A percentile compares a stretch with the other conserved stretches of the same genome.
Evolutionary conservation across 108 stramenopile species (phyloP).

Genomic region (Schizochytrium sp.): DNA sequence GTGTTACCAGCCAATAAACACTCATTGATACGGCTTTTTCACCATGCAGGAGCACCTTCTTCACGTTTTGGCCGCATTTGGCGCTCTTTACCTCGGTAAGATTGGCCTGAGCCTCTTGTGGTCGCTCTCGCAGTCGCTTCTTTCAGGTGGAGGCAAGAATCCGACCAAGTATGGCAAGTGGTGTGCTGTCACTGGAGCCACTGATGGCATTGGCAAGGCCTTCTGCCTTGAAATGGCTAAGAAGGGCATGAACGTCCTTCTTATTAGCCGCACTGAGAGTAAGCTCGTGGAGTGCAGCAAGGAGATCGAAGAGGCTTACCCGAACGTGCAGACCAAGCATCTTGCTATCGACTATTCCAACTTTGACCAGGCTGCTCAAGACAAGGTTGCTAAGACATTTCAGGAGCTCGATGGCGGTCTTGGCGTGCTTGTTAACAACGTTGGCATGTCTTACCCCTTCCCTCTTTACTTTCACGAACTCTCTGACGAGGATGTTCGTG

Average conservation of each 20-base stretch:
- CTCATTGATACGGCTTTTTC: too few relatives aligned
- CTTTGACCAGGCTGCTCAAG: slow-evolving; percentile 87
- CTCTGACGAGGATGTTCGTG: slow-evolving; percentile 80
- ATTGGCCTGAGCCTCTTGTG: slow-evolving; percentile 12
- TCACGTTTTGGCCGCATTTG: slow-evolving; percentile 17
- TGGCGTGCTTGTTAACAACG: slow-evolving; percentile 97
- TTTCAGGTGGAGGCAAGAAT: slow-evolving; percentile 83
- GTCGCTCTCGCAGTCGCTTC: slow-evolving; percentile 63
- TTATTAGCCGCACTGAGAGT: slow-evolving; percentile 94
- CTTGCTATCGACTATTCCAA: slow-evolving; percentile 93
- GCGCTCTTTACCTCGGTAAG: slow-evolving; percentile 27
- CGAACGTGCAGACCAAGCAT: slow-evolving; percentile 81
- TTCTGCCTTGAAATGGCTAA: slow-evolving; percentile 92
- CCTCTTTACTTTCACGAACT: slow-evolving; percentile 96
- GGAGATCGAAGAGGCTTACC: slow-evolving; percentile 85
- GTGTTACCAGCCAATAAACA: too few relatives aligned
- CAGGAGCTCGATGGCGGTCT: slow-evolving; percentile 72
- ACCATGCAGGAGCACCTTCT: neutral
- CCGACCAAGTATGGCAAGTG: slow-evolving; percentile 93
- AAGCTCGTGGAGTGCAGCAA: slow-evolving; percentile 90
- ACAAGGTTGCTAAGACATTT: slow-evolving; percentile 79
- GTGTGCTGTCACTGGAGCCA: slow-evolving; percentile 98
- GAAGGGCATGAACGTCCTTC: slow-evolving; percentile 91
- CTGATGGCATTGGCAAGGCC: slow-evolving; percentile 98
- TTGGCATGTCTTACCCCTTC: slow-evolving; percentile 96